Evolutionary conservation across 2,329 filamentous ascomycete species (phyloP), one percentile per base, ranked within the genome.

Genomic region (Oidium heveae): DNA sequence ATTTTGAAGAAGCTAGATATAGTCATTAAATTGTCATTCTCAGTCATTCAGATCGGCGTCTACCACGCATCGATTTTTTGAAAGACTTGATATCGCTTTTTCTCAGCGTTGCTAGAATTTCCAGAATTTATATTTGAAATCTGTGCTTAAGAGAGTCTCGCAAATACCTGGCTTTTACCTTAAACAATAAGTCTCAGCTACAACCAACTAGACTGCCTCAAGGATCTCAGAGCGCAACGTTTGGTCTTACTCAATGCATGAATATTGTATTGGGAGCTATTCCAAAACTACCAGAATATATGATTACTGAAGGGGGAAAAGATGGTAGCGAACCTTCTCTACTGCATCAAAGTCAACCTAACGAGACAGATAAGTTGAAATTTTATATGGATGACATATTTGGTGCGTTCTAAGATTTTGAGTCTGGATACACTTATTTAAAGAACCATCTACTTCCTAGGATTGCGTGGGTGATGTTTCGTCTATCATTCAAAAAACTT

Each of bases 181-280:
- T 50, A 16, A 50, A 50, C 16, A 50, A 50, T 16, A 33, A 33
- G 47, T 28, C 47, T 50, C 22, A 50, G 47, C 28, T 50, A 33
- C 47, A 50, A 9, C 47, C 47, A n/a, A 50, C 47, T 33, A 32
- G 47, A 33, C 22, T 50, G 24, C 22, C 47, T 34, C 47, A 50
- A 33, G 47, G 47, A 50, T 50, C 7, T 32, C 16, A 50, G 47
- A 50, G 47, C 28, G 28, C 28, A n/a, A 43, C 39, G 6, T 43
- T 43, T 50, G 47, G 47, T n/a, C 47, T 50, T n/a, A 50, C 47
- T 15, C 47, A 50, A 34, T 50, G 47, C 28, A 50, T 50, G 47
- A 50, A 34, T 50, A 50, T 50, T 50, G 47, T 16, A 50, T n/a
- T 50, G 7, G 47, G 22, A 50, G 47, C 22, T 16, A 50, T 50